Conservation (phyloP, 805 yeast genomes). For the Kodamaea sagamina region DNA sequence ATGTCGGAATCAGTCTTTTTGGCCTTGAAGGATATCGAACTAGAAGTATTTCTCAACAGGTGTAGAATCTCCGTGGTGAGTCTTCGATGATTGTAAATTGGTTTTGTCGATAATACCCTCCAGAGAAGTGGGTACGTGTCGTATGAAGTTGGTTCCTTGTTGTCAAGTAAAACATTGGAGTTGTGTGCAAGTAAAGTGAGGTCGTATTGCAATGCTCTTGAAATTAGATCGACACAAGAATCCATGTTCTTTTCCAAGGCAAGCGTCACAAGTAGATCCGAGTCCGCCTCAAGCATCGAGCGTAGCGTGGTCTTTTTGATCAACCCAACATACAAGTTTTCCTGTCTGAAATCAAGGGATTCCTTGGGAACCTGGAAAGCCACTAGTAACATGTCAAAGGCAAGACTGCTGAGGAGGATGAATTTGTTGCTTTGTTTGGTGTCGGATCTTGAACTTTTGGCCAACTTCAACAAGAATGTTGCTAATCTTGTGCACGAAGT, state of each 20-base stretch:
- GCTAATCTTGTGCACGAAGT: conserved; percentile 56
- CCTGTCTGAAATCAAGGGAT: conserved; percentile 19
- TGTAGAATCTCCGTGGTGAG: conserved; percentile 15
- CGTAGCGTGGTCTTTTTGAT: conserved; percentile 50
- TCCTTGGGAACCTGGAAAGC: conserved; percentile 22
- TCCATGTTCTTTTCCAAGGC: conserved; percentile 17
- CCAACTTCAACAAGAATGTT: conserved; percentile 41
- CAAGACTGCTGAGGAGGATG: conserved; percentile 5
- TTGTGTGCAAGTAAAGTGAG: conserved; percentile 27
- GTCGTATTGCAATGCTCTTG: conserved; percentile 22
- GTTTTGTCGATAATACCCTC: conserved; percentile 21
- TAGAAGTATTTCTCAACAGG: conserved; percentile 21
- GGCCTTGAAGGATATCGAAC: conserved; percentile 24
- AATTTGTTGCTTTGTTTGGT: background rate
- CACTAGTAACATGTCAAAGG: conserved; percentile 16
- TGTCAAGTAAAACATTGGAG: conserved; percentile 21
- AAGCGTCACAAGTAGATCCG: conserved; percentile 29
- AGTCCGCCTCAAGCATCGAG: conserved; percentile 47
- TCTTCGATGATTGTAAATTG: conserved; percentile 17
- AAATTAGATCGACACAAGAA: conserved; percentile 15
- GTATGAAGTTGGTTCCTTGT: conserved; percentile 28
- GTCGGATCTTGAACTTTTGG: background rate
- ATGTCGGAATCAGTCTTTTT: conserved; percentile 23
- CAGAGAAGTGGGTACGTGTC: conserved; percentile 38
- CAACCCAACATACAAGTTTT: conserved; percentile 36